Percentiles rank a stretch among this genome's conserved stretches.
Evolutionary conservation across 2,329 filamentous ascomycete species (phyloP).

Genomic region (Didymella pinodella): DNA sequence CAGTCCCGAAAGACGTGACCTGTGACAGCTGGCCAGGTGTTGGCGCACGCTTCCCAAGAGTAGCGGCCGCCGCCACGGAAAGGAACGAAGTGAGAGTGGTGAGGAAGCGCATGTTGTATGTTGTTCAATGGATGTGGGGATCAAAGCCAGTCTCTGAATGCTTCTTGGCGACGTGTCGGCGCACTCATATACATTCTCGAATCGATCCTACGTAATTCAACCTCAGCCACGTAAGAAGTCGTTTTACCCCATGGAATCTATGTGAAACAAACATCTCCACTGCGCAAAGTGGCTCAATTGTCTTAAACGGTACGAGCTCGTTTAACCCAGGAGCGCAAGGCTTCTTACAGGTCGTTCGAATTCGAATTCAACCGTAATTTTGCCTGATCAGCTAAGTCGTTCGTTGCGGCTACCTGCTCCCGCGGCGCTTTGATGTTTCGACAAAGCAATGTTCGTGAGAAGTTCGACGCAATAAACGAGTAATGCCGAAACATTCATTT

Average conservation of each 20-base stretch:
- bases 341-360: background rate
- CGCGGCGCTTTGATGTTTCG: background rate
- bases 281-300: background rate
- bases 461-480: background rate
- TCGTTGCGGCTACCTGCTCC: background rate
- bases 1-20: constrained; percentile 55
- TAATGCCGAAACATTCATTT: background rate
- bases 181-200: background rate
- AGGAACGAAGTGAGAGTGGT: constrained; percentile 30
- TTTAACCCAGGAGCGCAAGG: constrained; percentile 3
- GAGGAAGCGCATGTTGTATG: constrained; percentile 34
- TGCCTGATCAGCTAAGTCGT: constrained; percentile 5
- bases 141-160: background rate
- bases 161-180: background rate
- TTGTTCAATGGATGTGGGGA: background rate
- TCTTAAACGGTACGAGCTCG: constrained; percentile 7
- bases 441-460: background rate
- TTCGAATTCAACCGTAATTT: constrained; percentile 9
- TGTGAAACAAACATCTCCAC: constrained; percentile 1
- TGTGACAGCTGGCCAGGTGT: constrained; percentile 46
- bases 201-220: background rate
- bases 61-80: constrained; percentile 33
- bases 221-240: constrained; percentile 1
- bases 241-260: constrained; percentile 5
- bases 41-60: constrained; percentile 36